Conservation (phyloP, 108 stramenopile species). For the Stephanodiscus minutulus region DNA sequence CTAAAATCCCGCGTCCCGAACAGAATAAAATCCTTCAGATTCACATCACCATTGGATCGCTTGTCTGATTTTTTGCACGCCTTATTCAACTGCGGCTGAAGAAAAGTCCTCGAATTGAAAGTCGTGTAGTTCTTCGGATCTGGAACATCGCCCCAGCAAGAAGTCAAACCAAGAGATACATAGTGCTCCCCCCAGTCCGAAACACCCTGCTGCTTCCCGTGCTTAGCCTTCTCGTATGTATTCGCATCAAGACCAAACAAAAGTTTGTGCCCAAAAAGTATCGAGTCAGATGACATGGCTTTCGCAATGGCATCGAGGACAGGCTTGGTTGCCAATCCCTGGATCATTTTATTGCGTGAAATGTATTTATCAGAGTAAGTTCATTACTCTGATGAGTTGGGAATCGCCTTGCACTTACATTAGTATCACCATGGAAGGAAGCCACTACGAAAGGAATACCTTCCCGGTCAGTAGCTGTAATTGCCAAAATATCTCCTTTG, state of each 20-base stretch:
- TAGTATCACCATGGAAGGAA: constrained; percentile 79
- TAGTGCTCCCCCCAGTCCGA: constrained; percentile 63
- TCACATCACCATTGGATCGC: constrained; percentile 65
- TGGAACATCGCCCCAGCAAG: constrained; percentile 63
- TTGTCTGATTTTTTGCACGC: constrained; percentile 64
- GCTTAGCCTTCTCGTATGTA: constrained; percentile 57
- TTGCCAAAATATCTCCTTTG: constrained; percentile 66
- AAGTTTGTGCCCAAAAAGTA: constrained; percentile 47
- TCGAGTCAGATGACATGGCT: constrained; percentile 40
- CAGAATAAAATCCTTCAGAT: constrained; percentile 79
- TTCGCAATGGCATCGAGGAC: constrained; percentile 59
- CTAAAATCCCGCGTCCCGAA: constrained; percentile 56
- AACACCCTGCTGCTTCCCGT: constrained; percentile 64
- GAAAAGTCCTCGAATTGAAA: constrained; percentile 70
- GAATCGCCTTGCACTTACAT: no score
- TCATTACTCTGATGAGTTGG: no score
- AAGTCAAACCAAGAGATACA: constrained; percentile 50
- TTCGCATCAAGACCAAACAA: constrained; percentile 80
- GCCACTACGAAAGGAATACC: constrained; percentile 53
- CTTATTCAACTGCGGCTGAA: constrained; percentile 80
- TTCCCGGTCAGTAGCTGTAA: constrained; percentile 46
- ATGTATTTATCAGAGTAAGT: no score
- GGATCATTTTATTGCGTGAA: no score
- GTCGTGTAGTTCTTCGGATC: constrained; percentile 66
- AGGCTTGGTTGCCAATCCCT: constrained; percentile 72